A percentile compares a stretch with the other conserved stretches of the same genome.
These are phyloP conservation scores for Solanum pimpinellifolium DNA, from an alignment of 257 asterid species.

Conservation along the genomic window DNA sequence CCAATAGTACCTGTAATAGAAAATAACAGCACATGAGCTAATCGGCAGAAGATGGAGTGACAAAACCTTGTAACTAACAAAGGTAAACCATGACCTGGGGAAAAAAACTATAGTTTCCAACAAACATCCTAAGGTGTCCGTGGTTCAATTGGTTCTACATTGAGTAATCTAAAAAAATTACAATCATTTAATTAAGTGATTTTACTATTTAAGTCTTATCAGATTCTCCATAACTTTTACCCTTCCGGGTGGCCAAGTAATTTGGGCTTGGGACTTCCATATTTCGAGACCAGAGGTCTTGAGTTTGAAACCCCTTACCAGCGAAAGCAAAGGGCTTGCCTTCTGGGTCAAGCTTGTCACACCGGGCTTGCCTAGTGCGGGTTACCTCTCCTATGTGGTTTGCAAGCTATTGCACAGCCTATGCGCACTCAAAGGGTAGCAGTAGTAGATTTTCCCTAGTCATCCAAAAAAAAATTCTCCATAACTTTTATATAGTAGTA, in stretches of 20 bases:
- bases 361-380: too few species aligned
- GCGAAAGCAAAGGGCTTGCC: too few species aligned
- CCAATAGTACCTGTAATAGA: constrained; percentile 68
- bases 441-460: too few species aligned
- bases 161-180: neutral
- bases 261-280: too few species aligned
- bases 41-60: neutral
- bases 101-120: neutral
- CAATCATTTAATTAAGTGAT: neutral
- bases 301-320: too few species aligned
- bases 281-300: too few species aligned
- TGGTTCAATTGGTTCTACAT: neutral
- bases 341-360: too few species aligned
- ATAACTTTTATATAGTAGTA: neutral
- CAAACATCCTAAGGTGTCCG: neutral
- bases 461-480: neutral
- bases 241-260: too few species aligned
- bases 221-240: neutral
- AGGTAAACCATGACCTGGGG: neutral
- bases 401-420: too few species aligned
- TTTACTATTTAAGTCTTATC: neutral
- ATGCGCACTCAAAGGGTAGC: too few species aligned
- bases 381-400: too few species aligned
- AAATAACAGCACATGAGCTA: neutral
- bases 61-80: neutral